These are phyloP conservation scores for Sequoia sempervirens DNA, from an alignment of 75 land plant species.

Conservation along the genomic window DNA sequence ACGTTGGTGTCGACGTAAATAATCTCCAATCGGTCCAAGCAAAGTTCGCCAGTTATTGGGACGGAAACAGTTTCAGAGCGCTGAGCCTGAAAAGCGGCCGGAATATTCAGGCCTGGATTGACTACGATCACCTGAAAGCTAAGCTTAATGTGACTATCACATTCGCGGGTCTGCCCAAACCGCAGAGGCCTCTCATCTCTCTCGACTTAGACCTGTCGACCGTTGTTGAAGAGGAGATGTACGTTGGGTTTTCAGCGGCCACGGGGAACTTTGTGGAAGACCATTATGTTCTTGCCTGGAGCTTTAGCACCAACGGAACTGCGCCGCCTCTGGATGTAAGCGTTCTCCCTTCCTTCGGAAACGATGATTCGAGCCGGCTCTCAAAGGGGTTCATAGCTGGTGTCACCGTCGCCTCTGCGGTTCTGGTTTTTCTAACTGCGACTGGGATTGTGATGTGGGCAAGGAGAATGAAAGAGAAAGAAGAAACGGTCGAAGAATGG, in stretches of 20 bases:
- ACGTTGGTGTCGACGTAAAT: slow-evolving; percentile 51
- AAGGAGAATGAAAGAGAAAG: background rate
- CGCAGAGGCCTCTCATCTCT: slow-evolving; percentile 33
- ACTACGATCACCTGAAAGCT: slow-evolving; percentile 22
- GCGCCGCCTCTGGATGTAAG: slow-evolving; percentile 34
- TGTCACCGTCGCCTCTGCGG: background rate
- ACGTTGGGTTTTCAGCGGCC: slow-evolving; percentile 62
- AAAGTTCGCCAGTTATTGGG: slow-evolving; percentile 10
- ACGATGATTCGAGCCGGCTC: background rate
- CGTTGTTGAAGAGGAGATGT: slow-evolving; percentile 28
- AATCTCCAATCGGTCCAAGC: slow-evolving; percentile 26
- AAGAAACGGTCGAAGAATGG: slow-evolving; percentile 22
- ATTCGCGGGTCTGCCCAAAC: slow-evolving; percentile 7
- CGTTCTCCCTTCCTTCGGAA: slow-evolving; percentile 17
- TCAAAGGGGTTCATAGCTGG: background rate
- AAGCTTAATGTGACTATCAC: slow-evolving; percentile 20
- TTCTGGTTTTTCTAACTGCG: background rate
- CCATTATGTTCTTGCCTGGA: slow-evolving; percentile 65
- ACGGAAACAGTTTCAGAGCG: background rate
- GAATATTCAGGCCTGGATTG: slow-evolving; percentile 45
- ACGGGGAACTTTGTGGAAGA: slow-evolving; percentile 33
- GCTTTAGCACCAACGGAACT: slow-evolving; percentile 39
- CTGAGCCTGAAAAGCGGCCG: slow-evolving; percentile 28
- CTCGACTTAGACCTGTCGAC: slow-evolving; percentile 28
- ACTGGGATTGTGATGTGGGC: background rate